Evolutionary conservation across 164 flowering plant genomes (phyloP), one percentile per base, ranked within the genome.

Genomic region (Paratinospora sagittata): DNA sequence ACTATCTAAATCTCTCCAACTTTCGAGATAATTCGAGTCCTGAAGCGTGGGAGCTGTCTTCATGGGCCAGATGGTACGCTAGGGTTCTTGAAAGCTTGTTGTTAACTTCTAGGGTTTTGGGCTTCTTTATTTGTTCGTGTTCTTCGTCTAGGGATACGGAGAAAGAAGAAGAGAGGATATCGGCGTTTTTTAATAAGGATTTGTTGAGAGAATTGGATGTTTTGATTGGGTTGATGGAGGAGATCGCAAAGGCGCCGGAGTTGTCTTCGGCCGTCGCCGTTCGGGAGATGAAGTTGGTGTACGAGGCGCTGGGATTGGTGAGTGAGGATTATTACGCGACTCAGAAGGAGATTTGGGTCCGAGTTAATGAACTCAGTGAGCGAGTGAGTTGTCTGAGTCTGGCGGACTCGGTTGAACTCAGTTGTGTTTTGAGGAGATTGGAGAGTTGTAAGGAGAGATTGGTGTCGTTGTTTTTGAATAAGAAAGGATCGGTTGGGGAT

Each of bases 61-160:
- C 79, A 0, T 90, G 93, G 88, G 87, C 87, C 2, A 70, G 93
- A 65, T 92, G 89, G 90, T 87, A 87, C 73, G 90, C 89, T 0
- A 61, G 74, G 0, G 72, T 80, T 41, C 72, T 90, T 8, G 98
- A 93, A 57, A 82, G 76, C 14, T 73, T 86, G 2, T 69, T 91
- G 3, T 79, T n/a, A n/a, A n/a, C n/a, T n/a, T n/a, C n/a, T 0
- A 73, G 88, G 62, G 65, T 78, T 39, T 33, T 91, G 36, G 93
- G 92, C 0, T 84, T 71, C 37, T 86, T 88, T 21, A 69, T 88
- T 3, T 74, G 78, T 17, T 78, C 84, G 14, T 30, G 70, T n/a
- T 79, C 80, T 14, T 61, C 72, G 23, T 8, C 67, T 14, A 27
- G 27, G 1, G 74, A 70, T 10, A 73, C 55, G 27, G 81, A 73